Percentiles rank a stretch among this genome's conserved stretches.
These are phyloP conservation scores for Arthroderma sp. DNA, from an alignment of 2,329 filamentous ascomycete species.

Conservation along the genomic window DNA sequence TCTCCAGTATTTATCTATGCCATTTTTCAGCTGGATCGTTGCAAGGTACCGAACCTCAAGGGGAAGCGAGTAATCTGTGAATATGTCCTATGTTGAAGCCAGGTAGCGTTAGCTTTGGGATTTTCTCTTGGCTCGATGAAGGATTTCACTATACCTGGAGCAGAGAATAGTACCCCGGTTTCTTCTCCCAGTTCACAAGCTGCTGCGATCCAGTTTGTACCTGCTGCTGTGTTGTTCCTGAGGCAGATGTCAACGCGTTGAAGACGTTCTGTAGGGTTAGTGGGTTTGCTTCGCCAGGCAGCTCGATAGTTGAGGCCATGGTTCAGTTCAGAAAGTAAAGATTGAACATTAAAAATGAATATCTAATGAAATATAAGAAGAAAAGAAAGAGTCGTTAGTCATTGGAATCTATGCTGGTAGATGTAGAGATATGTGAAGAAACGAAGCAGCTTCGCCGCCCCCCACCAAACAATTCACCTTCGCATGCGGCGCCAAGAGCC, in stretches of 20 bases:
- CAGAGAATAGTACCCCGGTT: conserved; percentile 52
- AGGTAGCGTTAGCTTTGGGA: too few relatives aligned
- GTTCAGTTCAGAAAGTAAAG: conserved; percentile 1
- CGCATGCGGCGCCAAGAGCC: too few relatives aligned
- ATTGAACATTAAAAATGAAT: too few relatives aligned
- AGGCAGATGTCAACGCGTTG: conserved; percentile 50
- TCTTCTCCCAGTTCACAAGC: conserved; percentile 57
- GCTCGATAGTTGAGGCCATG: conserved; percentile 64
- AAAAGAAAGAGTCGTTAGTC: too few relatives aligned
- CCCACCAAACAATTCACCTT: too few relatives aligned
- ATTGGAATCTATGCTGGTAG: too few relatives aligned
- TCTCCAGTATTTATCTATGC: conserved; percentile 90
- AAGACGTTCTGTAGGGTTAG: conserved; percentile 51
- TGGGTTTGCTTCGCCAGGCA: conserved; percentile 67
- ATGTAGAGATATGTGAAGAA: too few relatives aligned
- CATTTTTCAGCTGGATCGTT: conserved; percentile 91
- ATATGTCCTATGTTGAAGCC: conserved; percentile 50
- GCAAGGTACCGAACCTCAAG: conserved; percentile 73
- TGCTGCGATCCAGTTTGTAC: conserved; percentile 56
- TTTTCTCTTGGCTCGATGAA: background rate
- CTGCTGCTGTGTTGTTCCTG: conserved; percentile 50
- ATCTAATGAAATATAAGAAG: too few relatives aligned
- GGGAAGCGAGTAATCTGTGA: conserved; percentile 65
- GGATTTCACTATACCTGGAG: conserved; percentile 44
- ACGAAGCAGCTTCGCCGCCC: too few relatives aligned